Evolutionary conservation across 2,329 filamentous ascomycete species (phyloP).

Genomic region (Eutypella sp.): DNA sequence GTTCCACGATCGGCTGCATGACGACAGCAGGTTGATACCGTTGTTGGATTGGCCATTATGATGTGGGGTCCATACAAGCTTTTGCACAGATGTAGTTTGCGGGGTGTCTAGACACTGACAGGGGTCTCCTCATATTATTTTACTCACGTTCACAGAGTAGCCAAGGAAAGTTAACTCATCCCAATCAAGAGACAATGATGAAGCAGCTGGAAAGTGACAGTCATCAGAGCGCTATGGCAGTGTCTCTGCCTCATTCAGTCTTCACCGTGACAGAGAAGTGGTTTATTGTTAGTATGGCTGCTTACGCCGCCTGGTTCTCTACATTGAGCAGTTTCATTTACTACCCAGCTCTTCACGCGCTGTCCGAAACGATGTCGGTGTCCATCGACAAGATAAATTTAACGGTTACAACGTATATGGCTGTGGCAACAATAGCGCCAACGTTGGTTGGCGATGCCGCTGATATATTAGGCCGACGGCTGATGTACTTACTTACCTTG

Average conservation of each 20-base stretch:
- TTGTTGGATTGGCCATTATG: no score
- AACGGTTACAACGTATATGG: conserved; percentile 4
- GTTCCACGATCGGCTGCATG: no score
- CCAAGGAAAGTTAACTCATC: no score
- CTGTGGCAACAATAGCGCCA: conserved; percentile 2
- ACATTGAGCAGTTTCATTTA: conserved; percentile 14
- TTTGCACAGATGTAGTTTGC: no score
- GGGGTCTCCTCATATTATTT: no score
- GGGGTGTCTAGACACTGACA: no score
- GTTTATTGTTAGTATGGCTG: conserved; percentile 8
- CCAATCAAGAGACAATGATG: no score
- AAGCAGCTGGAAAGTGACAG: no score
- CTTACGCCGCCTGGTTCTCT: conserved; percentile 12
- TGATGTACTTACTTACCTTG: background rate
- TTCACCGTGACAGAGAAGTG: conserved; percentile 10
- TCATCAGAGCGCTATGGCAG: background rate
- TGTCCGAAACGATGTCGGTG: conserved; percentile 9
- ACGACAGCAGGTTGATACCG: no score
- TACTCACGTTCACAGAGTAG: no score
- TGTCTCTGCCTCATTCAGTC: conserved; percentile 6
- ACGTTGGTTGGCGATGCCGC: conserved; percentile 2
- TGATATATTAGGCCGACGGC: conserved; percentile 2
- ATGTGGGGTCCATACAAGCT: no score
- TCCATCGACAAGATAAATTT: conserved; percentile 12
- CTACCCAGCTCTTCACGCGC: conserved; percentile 11